Evolutionary conservation across 2,329 filamentous ascomycete species (phyloP).

Genomic region (Hypomyces perniciosus): DNA sequence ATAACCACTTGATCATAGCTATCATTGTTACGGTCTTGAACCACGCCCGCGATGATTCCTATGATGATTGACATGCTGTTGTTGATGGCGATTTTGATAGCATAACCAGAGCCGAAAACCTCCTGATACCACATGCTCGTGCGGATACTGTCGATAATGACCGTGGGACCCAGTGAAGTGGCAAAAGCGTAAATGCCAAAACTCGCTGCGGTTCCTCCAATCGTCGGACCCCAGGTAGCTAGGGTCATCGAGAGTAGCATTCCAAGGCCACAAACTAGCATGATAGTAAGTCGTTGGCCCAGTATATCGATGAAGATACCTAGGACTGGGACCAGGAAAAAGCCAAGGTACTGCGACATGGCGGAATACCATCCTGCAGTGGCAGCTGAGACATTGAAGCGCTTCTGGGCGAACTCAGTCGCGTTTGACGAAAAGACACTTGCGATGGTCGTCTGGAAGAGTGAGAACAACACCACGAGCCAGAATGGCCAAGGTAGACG

Average conservation of each 20-base stretch:
- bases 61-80: conserved; percentile 59
- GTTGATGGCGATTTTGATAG: conserved; percentile 56
- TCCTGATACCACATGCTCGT: conserved; percentile 55
- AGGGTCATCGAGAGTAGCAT: conserved; percentile 49
- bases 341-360: conserved; percentile 48
- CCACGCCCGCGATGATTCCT: conserved; percentile 48
- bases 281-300: conserved; percentile 50
- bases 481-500: conserved; percentile 56
- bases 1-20: conserved; percentile 50
- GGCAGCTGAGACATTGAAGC: conserved; percentile 49
- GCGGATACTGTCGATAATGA: conserved; percentile 55
- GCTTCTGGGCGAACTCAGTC: conserved; percentile 55
- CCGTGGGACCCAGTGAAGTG: conserved; percentile 47
- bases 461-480: conserved; percentile 46
- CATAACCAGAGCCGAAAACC: conserved; percentile 55
- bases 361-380: conserved; percentile 57
- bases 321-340: conserved; percentile 52
- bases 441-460: conserved; percentile 54
- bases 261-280: conserved; percentile 43
- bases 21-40: conserved; percentile 53
- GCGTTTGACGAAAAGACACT: conserved; percentile 50
- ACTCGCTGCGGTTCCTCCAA: conserved; percentile 48
- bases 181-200: conserved; percentile 57
- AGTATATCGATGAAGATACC: conserved; percentile 52
- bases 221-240: conserved; percentile 43